Evolutionary conservation across 495 filamentous ascomycete genomes (phyloP), one percentile per base, ranked within the genome.

Genomic region (Staphylotrichum longicolle): DNA sequence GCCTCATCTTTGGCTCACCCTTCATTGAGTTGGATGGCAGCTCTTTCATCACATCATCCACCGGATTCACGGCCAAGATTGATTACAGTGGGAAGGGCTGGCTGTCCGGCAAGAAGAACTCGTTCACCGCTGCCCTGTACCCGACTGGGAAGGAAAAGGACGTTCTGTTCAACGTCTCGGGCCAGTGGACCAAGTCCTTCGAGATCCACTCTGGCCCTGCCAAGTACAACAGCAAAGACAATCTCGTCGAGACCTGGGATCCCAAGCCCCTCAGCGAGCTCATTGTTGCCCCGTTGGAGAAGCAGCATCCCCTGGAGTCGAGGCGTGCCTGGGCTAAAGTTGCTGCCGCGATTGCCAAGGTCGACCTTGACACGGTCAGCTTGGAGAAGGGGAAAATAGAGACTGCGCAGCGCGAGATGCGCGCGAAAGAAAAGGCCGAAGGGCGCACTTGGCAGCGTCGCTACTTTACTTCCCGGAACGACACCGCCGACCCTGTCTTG

Each of bases 61-160:
- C 86, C 4, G 94, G 94, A 63, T 98, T 87, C 75, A 86, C 91
- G n/a, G 83, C 91, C 51, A 94, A 93, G 75, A 91, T 98, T 66
- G 89, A 94, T 72, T 98, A 95, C 76, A 88, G 82, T 58, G 91
- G 91, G 58, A 92, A 90, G 75, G 94, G 94, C 39, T 98, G 92
- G 93, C 60, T 98, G 35, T 89, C 87, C 53, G 95, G 94, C 35
- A 96, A 95, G 82, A 95, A 96, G 77, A 98, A 98, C 80, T 88
- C 81, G 42, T 93, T 98, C 74, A 85, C 78, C 12, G 95, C 94
- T 0, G 81, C 76, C 34, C 71, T 98, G 30, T 93, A 85, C 74
- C 91, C 89, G 42, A 84, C 81, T 32, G 85, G 86, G 37, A 85
- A 85, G 54, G 91, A 96, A 69, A 92, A 90, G 75, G 85, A 92